Conservation (phyloP, 2,329 filamentous ascomycete genomes). For the Macrophomina tecta region DNA sequence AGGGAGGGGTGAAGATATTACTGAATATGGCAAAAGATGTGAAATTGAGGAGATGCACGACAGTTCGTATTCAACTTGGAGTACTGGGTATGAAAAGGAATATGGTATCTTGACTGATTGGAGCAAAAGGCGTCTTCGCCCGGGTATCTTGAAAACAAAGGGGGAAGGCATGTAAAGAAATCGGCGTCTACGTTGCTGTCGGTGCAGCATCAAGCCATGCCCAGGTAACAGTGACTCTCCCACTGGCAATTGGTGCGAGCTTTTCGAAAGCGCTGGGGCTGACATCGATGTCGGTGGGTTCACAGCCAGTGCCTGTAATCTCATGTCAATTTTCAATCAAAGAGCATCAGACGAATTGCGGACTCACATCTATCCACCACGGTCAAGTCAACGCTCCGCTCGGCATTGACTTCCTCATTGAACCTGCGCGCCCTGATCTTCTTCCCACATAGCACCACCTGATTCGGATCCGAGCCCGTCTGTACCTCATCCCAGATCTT, state of each 20-base stretch:
- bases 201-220: conserved; percentile 50
- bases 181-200: neutral
- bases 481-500: conserved; percentile 67
- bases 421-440: conserved; percentile 67
- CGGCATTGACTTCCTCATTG: conserved; percentile 52
- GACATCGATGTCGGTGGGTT: conserved; percentile 57
- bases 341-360: neutral
- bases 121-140: neutral
- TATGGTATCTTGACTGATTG: neutral
- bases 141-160: conserved; percentile 8
- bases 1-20: neutral
- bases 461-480: conserved; percentile 58
- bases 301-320: conserved; percentile 52
- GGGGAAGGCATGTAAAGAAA: neutral
- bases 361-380: conserved; percentile 70
- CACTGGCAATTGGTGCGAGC: conserved; percentile 53
- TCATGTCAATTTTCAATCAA: conserved; percentile 22
- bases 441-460: conserved; percentile 70
- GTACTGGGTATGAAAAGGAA: neutral
- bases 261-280: conserved; percentile 55
- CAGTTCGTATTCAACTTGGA: neutral
- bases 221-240: conserved; percentile 58
- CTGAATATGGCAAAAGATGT: neutral
- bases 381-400: conserved; percentile 63
- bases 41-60: neutral